These are phyloP conservation scores for Cladophialophora exuberans DNA, from an alignment of 2,329 filamentous ascomycete genomes.

Conservation along the genomic window DNA sequence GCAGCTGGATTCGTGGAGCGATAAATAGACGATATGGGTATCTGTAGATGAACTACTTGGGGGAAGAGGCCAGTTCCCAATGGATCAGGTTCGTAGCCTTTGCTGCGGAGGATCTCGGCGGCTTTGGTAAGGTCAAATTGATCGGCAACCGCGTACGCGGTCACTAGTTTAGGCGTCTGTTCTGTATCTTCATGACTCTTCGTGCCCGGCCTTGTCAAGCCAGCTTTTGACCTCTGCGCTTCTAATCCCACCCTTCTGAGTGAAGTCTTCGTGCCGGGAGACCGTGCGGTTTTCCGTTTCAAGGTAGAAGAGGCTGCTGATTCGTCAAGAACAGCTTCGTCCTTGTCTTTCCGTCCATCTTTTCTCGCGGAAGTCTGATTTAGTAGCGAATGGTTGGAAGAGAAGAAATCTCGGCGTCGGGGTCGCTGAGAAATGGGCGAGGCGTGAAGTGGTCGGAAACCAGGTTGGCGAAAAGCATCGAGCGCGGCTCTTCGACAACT, in stretches of 20 bases:
- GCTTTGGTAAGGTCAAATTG: slow-evolving; percentile 64
- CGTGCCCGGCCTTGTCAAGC: slow-evolving; percentile 49
- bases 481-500: slow-evolving; percentile 38
- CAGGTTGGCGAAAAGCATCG: slow-evolving; percentile 36
- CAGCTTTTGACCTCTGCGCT: slow-evolving; percentile 67
- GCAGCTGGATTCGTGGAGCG: slow-evolving; percentile 47
- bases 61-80: slow-evolving; percentile 64
- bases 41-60: slow-evolving; percentile 65
- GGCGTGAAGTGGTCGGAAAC: slow-evolving; percentile 41
- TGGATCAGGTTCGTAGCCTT: slow-evolving; percentile 67
- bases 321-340: background rate
- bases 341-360: slow-evolving; percentile 13
- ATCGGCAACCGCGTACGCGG: slow-evolving; percentile 70
- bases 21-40: slow-evolving; percentile 51
- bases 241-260: slow-evolving; percentile 84
- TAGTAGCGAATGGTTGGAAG: slow-evolving; percentile 59
- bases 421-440: slow-evolving; percentile 40
- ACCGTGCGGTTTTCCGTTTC: slow-evolving; percentile 55
- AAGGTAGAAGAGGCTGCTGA: slow-evolving; percentile 33
- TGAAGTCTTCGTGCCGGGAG: slow-evolving; percentile 68
- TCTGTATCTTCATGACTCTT: slow-evolving; percentile 43
- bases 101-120: slow-evolving; percentile 59
- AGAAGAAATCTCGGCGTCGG: slow-evolving; percentile 68
- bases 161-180: slow-evolving; percentile 51
- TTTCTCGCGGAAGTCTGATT: slow-evolving; percentile 12